These are phyloP conservation scores for Aspergillus asperescens DNA, from an alignment of 495 filamentous ascomycete genomes.

Conservation along the genomic window DNA sequence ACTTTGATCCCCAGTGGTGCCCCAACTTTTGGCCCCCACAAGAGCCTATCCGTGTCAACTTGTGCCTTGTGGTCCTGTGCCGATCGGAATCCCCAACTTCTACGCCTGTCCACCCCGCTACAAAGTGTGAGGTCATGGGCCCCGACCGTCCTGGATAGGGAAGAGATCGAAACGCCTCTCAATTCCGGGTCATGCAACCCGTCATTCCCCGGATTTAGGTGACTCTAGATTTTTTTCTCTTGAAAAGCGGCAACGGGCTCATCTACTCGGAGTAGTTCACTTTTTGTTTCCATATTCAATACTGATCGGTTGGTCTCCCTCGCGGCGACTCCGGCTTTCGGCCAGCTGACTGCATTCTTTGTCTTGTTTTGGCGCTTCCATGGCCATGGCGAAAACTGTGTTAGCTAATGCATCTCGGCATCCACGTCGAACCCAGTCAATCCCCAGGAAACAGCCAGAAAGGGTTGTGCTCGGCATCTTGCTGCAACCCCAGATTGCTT, in stretches of 20 bases:
- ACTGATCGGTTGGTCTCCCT: neutral
- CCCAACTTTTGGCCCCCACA: conserved; percentile 3
- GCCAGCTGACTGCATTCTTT: conserved; percentile 1
- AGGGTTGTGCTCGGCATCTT: neutral
- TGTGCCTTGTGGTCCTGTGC: no score
- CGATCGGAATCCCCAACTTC: neutral
- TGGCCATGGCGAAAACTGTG: neutral
- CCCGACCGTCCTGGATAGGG: neutral
- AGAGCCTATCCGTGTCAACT: neutral
- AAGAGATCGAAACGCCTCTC: conserved; percentile 5
- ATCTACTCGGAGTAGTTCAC: neutral
- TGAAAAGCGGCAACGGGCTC: neutral
- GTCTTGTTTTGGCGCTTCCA: neutral
- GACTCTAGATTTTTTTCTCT: neutral
- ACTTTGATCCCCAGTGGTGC: neutral
- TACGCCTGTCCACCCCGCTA: neutral
- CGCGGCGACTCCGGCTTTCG: neutral
- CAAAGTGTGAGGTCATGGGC: no score
- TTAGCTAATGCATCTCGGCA: conserved; percentile 5
- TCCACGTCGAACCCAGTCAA: neutral
- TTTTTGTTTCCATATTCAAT: no score
- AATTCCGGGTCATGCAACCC: conserved; percentile 1
- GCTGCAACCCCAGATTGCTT: conserved; percentile 17
- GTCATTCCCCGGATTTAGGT: neutral
- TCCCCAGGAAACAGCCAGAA: neutral